Conservation (phyloP, 176 grass and related monocot species). For the Tuctoria greenei region DNA sequence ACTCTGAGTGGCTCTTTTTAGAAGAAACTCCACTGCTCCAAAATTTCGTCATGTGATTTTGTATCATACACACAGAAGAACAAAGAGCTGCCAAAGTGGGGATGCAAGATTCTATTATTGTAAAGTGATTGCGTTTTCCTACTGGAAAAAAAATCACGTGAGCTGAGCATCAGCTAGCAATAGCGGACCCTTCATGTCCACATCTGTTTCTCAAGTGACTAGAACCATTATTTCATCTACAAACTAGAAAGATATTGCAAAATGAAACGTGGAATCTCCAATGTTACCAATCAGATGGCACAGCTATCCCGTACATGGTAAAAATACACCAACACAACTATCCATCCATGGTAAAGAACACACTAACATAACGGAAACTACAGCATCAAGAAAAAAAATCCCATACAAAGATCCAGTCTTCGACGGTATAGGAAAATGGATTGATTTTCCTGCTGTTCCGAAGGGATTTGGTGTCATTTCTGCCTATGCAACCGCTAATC, state of each 20-base stretch:
- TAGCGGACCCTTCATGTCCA: neutral
- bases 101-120: neutral
- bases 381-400: neutral
- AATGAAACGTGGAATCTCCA: conserved; percentile 14
- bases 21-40: neutral
- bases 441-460: neutral
- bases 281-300: conserved; percentile 16
- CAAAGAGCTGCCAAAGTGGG: neutral
- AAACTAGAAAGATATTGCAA: neutral
- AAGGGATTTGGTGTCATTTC: neutral
- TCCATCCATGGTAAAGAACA: neutral
- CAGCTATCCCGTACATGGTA: neutral
- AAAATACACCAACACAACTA: too few relatives aligned
- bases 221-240: neutral
- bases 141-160: neutral
- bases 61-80: neutral
- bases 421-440: neutral
- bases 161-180: neutral
- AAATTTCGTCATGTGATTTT: neutral
- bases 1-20: neutral
- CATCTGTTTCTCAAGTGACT: conserved; percentile 1
- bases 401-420: conserved; percentile 18
- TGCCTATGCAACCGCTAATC: neutral
- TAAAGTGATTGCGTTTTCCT: neutral
- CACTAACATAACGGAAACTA: conserved; percentile 18